Percentiles rank a stretch among this genome's conserved stretches.
These are phyloP conservation scores for Oryza rufipogon DNA, from an alignment of 176 grass and related monocot species.

Conservation along the genomic window DNA sequence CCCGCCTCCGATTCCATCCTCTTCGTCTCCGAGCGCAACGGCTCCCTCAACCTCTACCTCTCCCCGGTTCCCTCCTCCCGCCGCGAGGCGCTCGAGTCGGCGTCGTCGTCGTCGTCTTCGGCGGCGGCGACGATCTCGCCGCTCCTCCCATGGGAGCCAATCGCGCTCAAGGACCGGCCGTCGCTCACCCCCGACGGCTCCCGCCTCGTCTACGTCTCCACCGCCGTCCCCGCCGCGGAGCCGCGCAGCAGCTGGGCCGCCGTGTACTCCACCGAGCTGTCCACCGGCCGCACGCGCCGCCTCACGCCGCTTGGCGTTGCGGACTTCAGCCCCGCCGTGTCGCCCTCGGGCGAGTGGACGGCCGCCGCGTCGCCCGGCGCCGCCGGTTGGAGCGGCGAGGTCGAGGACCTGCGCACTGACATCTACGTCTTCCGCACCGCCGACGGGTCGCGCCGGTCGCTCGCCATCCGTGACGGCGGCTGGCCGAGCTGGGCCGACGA, in stretches of 20 bases:
- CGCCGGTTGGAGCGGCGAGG: slow-evolving; percentile 59
- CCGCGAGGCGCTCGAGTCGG: slow-evolving; percentile 20
- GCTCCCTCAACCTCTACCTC: slow-evolving; percentile 63
- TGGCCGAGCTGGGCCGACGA: slow-evolving; percentile 92
- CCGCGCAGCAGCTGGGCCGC: slow-evolving; percentile 74
- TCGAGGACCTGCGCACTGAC: slow-evolving; percentile 71
- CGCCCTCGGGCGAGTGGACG: slow-evolving; percentile 79
- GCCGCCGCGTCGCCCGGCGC: slow-evolving; percentile 59
- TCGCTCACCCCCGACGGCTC: slow-evolving; percentile 56
- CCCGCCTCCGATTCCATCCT: slow-evolving; percentile 50
- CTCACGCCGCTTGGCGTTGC: slow-evolving; percentile 57
- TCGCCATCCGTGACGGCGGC: slow-evolving; percentile 50
- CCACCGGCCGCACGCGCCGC: slow-evolving; percentile 37
- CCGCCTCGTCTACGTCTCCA: slow-evolving; percentile 80
- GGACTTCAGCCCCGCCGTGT: slow-evolving; percentile 84
- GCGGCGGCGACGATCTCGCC: background rate
- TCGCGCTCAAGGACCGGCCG: slow-evolving; percentile 76
- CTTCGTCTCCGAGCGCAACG: slow-evolving; percentile 86
- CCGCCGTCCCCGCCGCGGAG: slow-evolving; percentile 32
- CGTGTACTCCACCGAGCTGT: slow-evolving; percentile 65
- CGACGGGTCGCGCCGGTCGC: slow-evolving; percentile 63
- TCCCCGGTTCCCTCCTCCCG: slow-evolving; percentile 31
- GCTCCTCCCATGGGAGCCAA: slow-evolving; percentile 47
- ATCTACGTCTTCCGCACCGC: slow-evolving; percentile 71
- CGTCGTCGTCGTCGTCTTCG: background rate